phyloP scores from a whole-genome alignment of 139 green algal species.

The Tetradesmus lagerheimii region DNA sequence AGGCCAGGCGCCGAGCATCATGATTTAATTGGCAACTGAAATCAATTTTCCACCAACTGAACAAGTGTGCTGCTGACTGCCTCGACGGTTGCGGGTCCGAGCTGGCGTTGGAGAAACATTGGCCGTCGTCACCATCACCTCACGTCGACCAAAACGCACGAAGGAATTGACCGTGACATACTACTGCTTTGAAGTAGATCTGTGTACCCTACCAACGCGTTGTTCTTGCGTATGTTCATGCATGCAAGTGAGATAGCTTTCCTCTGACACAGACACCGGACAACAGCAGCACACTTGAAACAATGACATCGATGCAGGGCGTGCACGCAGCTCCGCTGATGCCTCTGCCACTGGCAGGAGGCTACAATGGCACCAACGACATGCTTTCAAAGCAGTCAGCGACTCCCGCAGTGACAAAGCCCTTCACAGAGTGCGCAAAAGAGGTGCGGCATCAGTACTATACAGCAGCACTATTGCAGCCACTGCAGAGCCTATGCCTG shows the following conservation, averaged over 20 bases:
- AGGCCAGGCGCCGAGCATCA: too few relatives aligned
- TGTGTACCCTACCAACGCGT: too few relatives aligned
- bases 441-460: not conserved
- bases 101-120: not conserved
- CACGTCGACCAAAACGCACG: not conserved
- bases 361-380: conserved; percentile 11
- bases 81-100: not conserved
- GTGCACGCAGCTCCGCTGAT: not conserved
- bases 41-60: too few relatives aligned
- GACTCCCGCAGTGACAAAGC: conserved; percentile 31
- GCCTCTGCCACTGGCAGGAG: conserved; percentile 14
- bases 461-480: not conserved
- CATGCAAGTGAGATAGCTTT: not conserved
- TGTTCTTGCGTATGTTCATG: too few relatives aligned
- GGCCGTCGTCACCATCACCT: not conserved
- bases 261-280: not conserved
- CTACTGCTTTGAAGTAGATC: not conserved
- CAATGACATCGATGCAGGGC: not conserved
- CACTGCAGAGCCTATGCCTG: not conserved
- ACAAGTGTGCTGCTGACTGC: not conserved
- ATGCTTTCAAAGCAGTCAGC: conserved; percentile 22
- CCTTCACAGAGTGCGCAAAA: not conserved
- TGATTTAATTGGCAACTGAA: too few relatives aligned
- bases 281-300: not conserved
- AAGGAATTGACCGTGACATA: not conserved